These are phyloP conservation scores for Trichaptum fuscoviolaceum DNA, from an alignment of 768 basidiomycete species.

Conservation along the genomic window DNA sequence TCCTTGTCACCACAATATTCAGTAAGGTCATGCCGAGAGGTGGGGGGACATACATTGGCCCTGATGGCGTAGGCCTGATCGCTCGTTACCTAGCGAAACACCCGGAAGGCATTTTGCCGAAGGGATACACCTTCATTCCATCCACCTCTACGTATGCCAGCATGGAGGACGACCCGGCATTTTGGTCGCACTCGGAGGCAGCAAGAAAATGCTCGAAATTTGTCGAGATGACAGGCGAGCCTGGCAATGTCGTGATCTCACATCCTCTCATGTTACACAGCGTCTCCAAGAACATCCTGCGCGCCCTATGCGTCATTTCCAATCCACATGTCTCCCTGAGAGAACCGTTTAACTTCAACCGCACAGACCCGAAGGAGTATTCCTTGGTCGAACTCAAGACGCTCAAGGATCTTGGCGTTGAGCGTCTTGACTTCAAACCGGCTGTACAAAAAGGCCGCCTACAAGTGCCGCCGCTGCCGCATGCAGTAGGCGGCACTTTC, in stretches of 20 bases:
- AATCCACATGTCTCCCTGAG: constrained; percentile 57
- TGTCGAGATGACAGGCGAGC: constrained; percentile 39
- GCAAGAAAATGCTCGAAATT: constrained; percentile 16
- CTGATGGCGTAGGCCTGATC: constrained; percentile 38
- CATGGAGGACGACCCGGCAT: constrained; percentile 20
- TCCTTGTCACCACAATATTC: constrained; percentile 58
- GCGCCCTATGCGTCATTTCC: constrained; percentile 57
- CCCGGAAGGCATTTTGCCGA: constrained; percentile 33
- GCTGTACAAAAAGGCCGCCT: no score
- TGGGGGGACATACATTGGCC: constrained; percentile 56
- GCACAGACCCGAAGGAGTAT: constrained; percentile 40
- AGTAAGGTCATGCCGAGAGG: constrained; percentile 49
- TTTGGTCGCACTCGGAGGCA: constrained; percentile 41
- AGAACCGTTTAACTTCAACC: constrained; percentile 49
- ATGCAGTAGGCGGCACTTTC: no score
- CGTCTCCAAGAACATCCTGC: constrained; percentile 53
- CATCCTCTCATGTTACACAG: constrained; percentile 64
- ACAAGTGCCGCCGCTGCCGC: no score
- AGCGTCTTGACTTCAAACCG: constrained; percentile 40
- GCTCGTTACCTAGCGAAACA: constrained; percentile 14
- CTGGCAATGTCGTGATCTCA: constrained; percentile 58
- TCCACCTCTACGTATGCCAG: constrained; percentile 17
- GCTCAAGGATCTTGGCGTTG: constrained; percentile 30
- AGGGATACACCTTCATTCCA: constrained; percentile 32
- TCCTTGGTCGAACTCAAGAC: constrained; percentile 27